Evolutionary conservation across 768 basidiomycete genomes (phyloP), one percentile per base, ranked within the genome.

Genomic region (Kwoniella sp.): DNA sequence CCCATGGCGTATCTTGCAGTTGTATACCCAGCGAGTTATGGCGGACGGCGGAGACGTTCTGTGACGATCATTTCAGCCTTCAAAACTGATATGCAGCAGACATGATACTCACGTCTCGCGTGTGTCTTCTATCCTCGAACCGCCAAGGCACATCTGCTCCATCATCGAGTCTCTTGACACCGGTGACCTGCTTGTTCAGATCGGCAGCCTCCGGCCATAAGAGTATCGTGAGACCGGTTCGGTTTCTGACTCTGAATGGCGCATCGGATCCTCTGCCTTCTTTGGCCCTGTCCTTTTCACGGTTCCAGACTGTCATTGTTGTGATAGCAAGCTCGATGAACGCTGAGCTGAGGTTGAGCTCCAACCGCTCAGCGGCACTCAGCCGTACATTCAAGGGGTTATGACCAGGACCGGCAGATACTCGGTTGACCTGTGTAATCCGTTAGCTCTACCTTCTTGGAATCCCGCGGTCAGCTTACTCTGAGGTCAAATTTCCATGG

Each of bases 81-180:
- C 61, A 20, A 37, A 25, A n/a, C 20, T 51, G 22, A 48, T 30
- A 37, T 28, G 37, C 23, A 30, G 45, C 11, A 3, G 41, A 45
- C n/a, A 51, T 13, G 55, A 1, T 7, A 60, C 84, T 66, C 75
- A 92, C 93, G 84, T 99, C 96, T 76, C 96, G 87, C 83, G 91
- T 88, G 3, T 89, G 89, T 78, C 89, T 89, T 90, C 92, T 93
- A 74, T 98, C 94, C 76, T 97, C 93, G 73, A 98, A 97, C 61
- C 96, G 85, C 96, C 96, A 98, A 62, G 97, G 94, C 3, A 91
- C 83, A 8, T 85, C 87, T 73, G 91, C 85, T 38, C 90, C 89
- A 69, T 92, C 86, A 22, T 86, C 82, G 38, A 99, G 82, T 72
- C 87, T 86, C 48, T 87, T 84, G 30, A 85, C 72, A 17, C 74